These are phyloP conservation scores for Coriolopsis trogii DNA, from an alignment of 1,284 basidiomycete genomes.

Conservation along the genomic window DNA sequence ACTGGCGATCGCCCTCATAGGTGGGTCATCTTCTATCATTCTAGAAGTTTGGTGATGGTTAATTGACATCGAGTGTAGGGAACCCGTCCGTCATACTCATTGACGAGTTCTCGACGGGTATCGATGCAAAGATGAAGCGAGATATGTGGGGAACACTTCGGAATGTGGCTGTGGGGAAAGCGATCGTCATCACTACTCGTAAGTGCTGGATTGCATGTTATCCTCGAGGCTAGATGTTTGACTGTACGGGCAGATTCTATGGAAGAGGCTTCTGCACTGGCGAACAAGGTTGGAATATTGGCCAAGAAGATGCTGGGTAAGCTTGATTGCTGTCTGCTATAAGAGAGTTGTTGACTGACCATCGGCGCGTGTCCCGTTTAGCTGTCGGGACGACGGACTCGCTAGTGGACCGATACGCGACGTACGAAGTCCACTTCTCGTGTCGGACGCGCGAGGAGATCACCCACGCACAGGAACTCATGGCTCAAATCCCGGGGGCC, in stretches of 20 bases:
- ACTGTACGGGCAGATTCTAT: conserved; percentile 65
- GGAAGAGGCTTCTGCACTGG: conserved; percentile 82
- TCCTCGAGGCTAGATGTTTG: not conserved
- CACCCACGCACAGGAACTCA: conserved; percentile 55
- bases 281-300: conserved; percentile 73
- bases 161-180: conserved; percentile 64
- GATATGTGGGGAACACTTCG: conserved; percentile 81
- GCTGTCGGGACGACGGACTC: conserved; percentile 70
- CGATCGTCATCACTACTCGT: conserved; percentile 74
- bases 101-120: conserved; percentile 83
- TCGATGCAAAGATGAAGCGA: conserved; percentile 82
- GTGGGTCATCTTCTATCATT: conserved; percentile 36
- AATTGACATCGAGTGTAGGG: conserved; percentile 40
- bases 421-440: conserved; percentile 80
- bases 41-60: not conserved
- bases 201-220: conserved; percentile 28
- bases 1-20: conserved; percentile 79
- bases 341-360: not conserved
- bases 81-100: conserved; percentile 80
- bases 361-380: conserved; percentile 27
- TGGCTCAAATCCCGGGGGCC: conserved; percentile 64
- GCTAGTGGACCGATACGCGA: conserved; percentile 66
- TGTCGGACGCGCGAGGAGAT: conserved; percentile 66
- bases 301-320: conserved; percentile 68
- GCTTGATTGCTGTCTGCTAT: conserved; percentile 30